Base-by-base conservation (phyloP, 768 basidiomycete genomes). In the Tephrocybe sp. region DNA sequence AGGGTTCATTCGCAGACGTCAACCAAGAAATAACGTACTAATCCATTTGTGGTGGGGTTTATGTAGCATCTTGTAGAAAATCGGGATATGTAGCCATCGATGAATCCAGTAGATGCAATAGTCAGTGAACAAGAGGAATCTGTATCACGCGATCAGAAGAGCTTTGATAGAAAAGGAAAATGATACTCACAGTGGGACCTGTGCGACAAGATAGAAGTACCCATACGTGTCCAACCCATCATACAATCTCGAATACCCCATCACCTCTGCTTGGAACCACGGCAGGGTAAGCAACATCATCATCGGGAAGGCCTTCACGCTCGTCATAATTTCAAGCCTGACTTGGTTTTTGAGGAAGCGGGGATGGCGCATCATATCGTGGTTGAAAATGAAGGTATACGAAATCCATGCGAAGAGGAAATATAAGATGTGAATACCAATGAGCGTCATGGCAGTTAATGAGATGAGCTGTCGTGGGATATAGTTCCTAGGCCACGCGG, bases 41-140 rank as follows among this genome's bases (percentile, higher is more conserved):
- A 98, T 75, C 97, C 97, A 99, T 70, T 91, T 95, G 79, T 99
- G 97, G 67, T 99, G 97, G 1, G 96, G 94, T 68, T 99, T 99
- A 70, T 99, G 97, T 40, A 99, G 61, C 50, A 77, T 71, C 66
- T 96, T 98, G 77, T 99, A 99, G 51, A 97, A 59, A 34, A 76
- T 48, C 1, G 96, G 96, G 52, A 87, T 73, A 65, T 99, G 97
- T 49, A 96, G 75, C 70, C 78, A 77, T 20, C 97, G 84, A 64
- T 99, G 97, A n/a, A 96, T 75, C 94, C 95, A 98, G 67, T 99
- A 99, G 56, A 99, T 91, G 60, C 78, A 74, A 60, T 92, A 90
- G 69, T 99, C 97, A 14, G 96, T 99, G 68, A 92, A 90, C 16
- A 88, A 55, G 52, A 95, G 64, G 77, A 89, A 94, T 53, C 85